Base-by-base conservation (phyloP, 345 rosid genomes). In the Populus nigra region DNA sequence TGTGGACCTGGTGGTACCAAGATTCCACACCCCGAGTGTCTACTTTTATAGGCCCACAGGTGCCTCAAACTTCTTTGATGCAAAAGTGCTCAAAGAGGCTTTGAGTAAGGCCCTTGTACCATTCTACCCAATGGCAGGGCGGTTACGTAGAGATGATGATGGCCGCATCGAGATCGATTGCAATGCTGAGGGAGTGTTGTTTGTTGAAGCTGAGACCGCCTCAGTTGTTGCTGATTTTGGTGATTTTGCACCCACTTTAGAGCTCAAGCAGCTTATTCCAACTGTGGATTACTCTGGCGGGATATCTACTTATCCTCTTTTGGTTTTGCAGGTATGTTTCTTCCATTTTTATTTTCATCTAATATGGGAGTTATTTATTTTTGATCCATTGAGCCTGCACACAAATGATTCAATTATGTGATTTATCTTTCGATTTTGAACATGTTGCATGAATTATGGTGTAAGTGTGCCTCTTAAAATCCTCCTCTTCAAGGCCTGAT, bases 71-170 rank as follows among this genome's bases (percentile, higher is more conserved):
- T 95, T 90, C 88, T 95, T 95, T 63, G 91, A 93, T 43, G 82
- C 92, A 1, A 66, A 71, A 68, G 81, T 87, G 50, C 81, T 95
- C 75, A 92, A 91, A 85, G 90, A 80, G 29, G 93, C 94, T 7
- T 88, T 95, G 36, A 76, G 91, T 78, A 91, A 87, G 90, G 94
- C 92, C 6, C 87, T 95, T 7, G 90, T 93, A 71, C 92, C 90
- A 22, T 95, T 95, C 84, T 93, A 95, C 81, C 99, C 99, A 15
- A 95, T 95, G 99, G 98, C 97, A 2, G 99, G 96, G 10, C 88
- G 98, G 45, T 84, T 96, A 22, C 86, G 90, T 17, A 86, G 92
- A 55, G 90, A 97, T 55, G 80, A 94, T 8, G 91, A 92, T 84
- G 99, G 98, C n/a, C 92, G 98, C 69, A 90, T 95, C 68, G 98